A percentile compares a stretch with the other conserved stretches of the same genome.
Conservation (phyloP, 31 red algal genomes). For the Endocladia muricata region DNA sequence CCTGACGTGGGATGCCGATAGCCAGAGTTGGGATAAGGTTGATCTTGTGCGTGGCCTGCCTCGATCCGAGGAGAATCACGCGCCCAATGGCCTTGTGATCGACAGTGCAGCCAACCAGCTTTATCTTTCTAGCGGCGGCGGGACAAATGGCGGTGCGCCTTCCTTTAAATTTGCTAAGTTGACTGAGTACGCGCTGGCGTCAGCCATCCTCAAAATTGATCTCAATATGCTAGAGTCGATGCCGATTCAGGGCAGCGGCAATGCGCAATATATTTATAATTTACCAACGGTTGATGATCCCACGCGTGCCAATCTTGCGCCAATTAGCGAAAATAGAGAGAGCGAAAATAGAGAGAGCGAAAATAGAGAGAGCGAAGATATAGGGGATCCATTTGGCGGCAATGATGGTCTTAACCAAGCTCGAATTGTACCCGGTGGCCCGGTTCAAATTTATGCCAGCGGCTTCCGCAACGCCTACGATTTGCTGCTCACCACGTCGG, state of each 20-base stretch:
- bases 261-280: background rate
- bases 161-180: background rate
- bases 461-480: conserved; percentile 3
- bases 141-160: background rate
- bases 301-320: no score
- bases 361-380: background rate
- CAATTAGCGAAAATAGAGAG: no score
- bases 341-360: no score
- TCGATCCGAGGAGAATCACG: no score
- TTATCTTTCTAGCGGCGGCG: background rate
- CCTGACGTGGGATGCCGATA: no score
- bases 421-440: background rate
- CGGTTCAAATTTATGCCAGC: background rate
- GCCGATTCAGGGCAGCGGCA: no score
- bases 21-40: no score
- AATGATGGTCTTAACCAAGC: background rate
- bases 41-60: no score
- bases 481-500: background rate
- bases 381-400: background rate
- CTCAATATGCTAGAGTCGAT: no score
- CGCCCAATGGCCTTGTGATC: background rate
- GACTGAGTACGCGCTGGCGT: background rate
- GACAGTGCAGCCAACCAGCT: background rate
- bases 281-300: background rate
- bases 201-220: background rate